Percentiles rank a stretch among this genome's conserved stretches.
phyloP scores from a whole-genome alignment of 208 protist genomes.

The Crithidia sp. region DNA sequence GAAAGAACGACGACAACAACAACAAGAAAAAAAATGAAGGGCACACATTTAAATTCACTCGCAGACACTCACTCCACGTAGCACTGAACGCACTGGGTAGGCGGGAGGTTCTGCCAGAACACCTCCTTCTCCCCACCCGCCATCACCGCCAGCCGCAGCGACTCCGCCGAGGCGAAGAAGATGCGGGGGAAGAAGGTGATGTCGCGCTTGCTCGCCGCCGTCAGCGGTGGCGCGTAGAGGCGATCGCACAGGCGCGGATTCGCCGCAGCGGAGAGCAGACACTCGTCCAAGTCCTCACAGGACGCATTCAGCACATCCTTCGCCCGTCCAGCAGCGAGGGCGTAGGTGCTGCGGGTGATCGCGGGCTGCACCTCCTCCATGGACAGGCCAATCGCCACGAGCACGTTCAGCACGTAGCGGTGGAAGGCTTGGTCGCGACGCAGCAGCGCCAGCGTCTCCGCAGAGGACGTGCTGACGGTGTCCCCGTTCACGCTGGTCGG shows the following conservation, averaged over 20 bases:
- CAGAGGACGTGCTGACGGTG: slow-evolving; percentile 7
- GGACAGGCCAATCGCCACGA: slow-evolving; percentile 55
- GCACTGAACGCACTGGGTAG: slow-evolving; percentile 44
- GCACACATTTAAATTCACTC: not conserved
- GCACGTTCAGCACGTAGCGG: slow-evolving; percentile 54
- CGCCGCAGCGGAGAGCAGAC: slow-evolving; percentile 6
- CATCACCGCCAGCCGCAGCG: slow-evolving; percentile 33
- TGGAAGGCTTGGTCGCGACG: slow-evolving; percentile 48
- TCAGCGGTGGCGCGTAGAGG: slow-evolving; percentile 9
- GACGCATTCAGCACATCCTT: slow-evolving; percentile 43
- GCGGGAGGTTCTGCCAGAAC: slow-evolving; percentile 50
- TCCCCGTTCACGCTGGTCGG: slow-evolving; percentile 27
- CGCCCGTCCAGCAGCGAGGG: slow-evolving; percentile 28
- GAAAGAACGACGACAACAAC: not conserved
- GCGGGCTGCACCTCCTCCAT: slow-evolving; percentile 54
- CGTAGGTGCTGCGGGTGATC: slow-evolving; percentile 49
- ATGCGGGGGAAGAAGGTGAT: slow-evolving; percentile 47
- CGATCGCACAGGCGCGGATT: slow-evolving; percentile 25
- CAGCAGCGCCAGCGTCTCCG: slow-evolving; percentile 28
- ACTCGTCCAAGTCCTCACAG: slow-evolving; percentile 36
- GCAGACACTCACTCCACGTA: slow-evolving; percentile 24
- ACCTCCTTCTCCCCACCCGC: slow-evolving; percentile 11
- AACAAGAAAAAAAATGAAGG: slow-evolving; percentile 5
- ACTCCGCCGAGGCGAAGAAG: slow-evolving; percentile 40
- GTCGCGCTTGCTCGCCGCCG: slow-evolving; percentile 25